Evolutionary conservation across 2,329 filamentous ascomycete species (phyloP).

Genomic region (Ascomycota sp.): DNA sequence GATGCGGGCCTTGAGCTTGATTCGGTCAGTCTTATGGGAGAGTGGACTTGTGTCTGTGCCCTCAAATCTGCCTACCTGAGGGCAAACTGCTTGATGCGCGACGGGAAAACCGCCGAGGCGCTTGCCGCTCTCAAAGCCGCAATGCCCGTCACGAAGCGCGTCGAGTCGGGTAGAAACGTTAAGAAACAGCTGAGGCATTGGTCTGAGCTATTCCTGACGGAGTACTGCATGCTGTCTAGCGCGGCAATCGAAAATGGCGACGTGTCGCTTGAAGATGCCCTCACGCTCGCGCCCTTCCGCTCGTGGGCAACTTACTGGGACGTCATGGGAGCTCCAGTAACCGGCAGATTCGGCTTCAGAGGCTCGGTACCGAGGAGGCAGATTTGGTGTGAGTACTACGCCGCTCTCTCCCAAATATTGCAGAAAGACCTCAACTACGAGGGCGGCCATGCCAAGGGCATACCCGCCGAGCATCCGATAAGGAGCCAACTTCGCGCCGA

Average conservation of each 20-base stretch:
- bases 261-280: conserved; percentile 27
- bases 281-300: conserved; percentile 36
- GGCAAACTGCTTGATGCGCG: conserved; percentile 38
- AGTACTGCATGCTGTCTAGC: conserved; percentile 50
- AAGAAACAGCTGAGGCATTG: conserved; percentile 52
- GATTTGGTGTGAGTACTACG: conserved; percentile 76
- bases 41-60: conserved; percentile 69
- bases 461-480: conserved; percentile 27
- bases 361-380: conserved; percentile 40
- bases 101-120: conserved; percentile 33
- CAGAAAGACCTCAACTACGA: conserved; percentile 43
- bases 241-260: conserved; percentile 32
- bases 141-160: conserved; percentile 37
- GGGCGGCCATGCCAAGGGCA: conserved; percentile 19
- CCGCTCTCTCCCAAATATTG: conserved; percentile 56
- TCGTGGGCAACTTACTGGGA: conserved; percentile 56
- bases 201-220: conserved; percentile 59
- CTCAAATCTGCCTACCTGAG: conserved; percentile 63
- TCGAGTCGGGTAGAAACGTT: conserved; percentile 29
- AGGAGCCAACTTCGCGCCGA: conserved; percentile 51
- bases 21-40: conserved; percentile 31
- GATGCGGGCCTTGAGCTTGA: conserved; percentile 31
- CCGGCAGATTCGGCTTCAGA: conserved; percentile 36
- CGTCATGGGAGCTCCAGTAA: conserved; percentile 21
- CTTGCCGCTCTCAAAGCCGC: conserved; percentile 45